These are phyloP conservation scores for Ploettnerulaceae sp. DNA, from an alignment of 2,329 filamentous ascomycete genomes.

Conservation along the genomic window DNA sequence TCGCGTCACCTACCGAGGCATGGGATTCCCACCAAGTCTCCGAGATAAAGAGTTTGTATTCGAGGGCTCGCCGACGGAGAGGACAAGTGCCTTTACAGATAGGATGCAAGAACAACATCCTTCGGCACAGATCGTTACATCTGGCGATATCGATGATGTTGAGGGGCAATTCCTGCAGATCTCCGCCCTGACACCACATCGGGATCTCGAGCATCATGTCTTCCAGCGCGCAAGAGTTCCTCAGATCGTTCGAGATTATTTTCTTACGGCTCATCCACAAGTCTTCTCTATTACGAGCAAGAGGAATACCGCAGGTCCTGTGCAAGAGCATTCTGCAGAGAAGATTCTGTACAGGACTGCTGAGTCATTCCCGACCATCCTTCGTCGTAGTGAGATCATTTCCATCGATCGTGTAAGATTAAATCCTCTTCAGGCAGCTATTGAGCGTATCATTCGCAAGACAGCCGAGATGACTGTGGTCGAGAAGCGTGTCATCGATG, in stretches of 20 bases:
- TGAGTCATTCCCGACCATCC: slow-evolving; percentile 85
- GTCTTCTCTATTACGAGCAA: slow-evolving; percentile 73
- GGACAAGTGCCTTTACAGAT: slow-evolving; percentile 77
- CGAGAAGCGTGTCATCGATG: slow-evolving; percentile 68
- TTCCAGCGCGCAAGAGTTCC: slow-evolving; percentile 85
- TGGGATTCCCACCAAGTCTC: slow-evolving; percentile 76
- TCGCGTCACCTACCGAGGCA: slow-evolving; percentile 81
- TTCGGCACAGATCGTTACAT: slow-evolving; percentile 71
- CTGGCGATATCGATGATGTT: slow-evolving; percentile 67
- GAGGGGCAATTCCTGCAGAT: slow-evolving; percentile 90
- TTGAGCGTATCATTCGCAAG: slow-evolving; percentile 87
- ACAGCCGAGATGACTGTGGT: slow-evolving; percentile 76
- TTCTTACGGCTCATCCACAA: slow-evolving; percentile 72
- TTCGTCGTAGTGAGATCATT: slow-evolving; percentile 81
- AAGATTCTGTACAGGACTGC: slow-evolving; percentile 81
- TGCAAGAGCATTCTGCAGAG: slow-evolving; percentile 71
- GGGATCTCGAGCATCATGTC: slow-evolving; percentile 75
- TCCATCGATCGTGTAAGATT: slow-evolving; percentile 57
- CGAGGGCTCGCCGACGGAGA: slow-evolving; percentile 73
- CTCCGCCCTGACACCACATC: slow-evolving; percentile 73
- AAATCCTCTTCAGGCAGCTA: slow-evolving; percentile 74
- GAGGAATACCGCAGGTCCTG: slow-evolving; percentile 62
- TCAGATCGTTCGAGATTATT: slow-evolving; percentile 78
- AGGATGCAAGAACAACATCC: slow-evolving; percentile 90
- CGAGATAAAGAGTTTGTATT: slow-evolving; percentile 92